Conservation (phyloP, 2,329 filamentous ascomycete genomes). For the Lasiodiplodia citricola region DNA sequence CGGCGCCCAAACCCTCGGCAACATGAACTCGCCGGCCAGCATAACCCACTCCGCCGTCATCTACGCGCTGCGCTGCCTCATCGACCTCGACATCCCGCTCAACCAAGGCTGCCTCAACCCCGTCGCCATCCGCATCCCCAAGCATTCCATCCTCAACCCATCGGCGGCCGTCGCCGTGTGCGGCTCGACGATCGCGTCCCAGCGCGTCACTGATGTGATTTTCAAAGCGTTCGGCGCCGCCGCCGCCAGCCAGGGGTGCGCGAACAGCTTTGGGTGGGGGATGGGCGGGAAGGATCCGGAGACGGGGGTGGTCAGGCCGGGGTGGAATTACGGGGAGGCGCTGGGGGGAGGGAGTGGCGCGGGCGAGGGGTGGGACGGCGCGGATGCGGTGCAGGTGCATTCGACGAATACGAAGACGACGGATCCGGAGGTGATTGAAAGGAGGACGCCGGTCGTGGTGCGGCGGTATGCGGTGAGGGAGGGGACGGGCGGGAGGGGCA, state of each 20-base stretch:
- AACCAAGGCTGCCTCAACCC: constrained; percentile 49
- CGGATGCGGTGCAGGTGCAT: constrained; percentile 41
- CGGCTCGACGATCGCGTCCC: constrained; percentile 29
- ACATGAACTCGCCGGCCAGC: constrained; percentile 44
- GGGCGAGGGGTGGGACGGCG: constrained; percentile 40
- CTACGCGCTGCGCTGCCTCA: constrained; percentile 45
- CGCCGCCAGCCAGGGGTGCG: constrained; percentile 32
- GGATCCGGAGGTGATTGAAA: constrained; percentile 43
- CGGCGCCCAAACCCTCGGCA: constrained; percentile 43
- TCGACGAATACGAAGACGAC: constrained; percentile 48
- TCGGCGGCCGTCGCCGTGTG: constrained; percentile 40
- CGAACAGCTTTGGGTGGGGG: constrained; percentile 39
- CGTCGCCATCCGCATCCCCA: constrained; percentile 42
- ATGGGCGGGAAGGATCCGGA: constrained; percentile 33
- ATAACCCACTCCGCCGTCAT: constrained; percentile 48
- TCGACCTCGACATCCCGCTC: constrained; percentile 45
- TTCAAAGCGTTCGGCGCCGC: constrained; percentile 30
- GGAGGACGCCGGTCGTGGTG: constrained; percentile 42
- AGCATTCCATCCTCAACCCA: constrained; percentile 42
- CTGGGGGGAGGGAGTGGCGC: constrained; percentile 45
- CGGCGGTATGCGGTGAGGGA: constrained; percentile 39
- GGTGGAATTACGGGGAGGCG: constrained; percentile 45
- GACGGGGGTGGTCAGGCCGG: constrained; percentile 31
- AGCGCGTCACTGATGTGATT: constrained; percentile 34
- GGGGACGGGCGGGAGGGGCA: constrained; percentile 38